phyloP scores from a whole-genome alignment of 257 asterid genomes.

The Fraxinus excelsior region DNA sequence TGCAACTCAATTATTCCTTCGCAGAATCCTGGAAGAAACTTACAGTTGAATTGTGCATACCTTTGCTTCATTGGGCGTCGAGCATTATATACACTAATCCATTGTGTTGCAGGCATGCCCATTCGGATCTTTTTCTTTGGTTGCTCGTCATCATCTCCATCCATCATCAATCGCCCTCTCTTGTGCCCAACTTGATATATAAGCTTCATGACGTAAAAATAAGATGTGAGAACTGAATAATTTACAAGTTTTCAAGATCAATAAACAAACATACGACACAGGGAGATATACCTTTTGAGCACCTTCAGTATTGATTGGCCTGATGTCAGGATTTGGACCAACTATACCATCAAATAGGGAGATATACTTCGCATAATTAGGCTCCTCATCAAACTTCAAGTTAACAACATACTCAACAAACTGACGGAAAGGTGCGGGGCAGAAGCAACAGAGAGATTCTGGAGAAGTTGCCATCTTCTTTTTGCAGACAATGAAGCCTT shows the following conservation, averaged over 20 bases:
- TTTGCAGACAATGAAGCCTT: conserved; percentile 58
- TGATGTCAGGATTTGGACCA: conserved; percentile 55
- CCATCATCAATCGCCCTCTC: conserved; percentile 55
- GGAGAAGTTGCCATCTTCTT: conserved; percentile 66
- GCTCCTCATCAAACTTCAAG: conserved; percentile 64
- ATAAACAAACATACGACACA: not conserved
- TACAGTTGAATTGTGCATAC: conserved; percentile 22
- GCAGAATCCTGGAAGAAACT: conserved; percentile 17
- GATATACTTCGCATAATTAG: conserved; percentile 54
- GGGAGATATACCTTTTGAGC: conserved; percentile 50
- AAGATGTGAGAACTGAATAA: conserved; percentile 1
- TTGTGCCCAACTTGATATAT: conserved; percentile 58
- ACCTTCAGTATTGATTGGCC: conserved; percentile 65
- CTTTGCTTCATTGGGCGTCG: conserved; percentile 68
- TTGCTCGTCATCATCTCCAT: conserved; percentile 50
- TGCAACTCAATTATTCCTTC: conserved; percentile 2
- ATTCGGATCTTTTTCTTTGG: conserved; percentile 58
- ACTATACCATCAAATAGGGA: conserved; percentile 61
- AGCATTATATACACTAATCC: conserved; percentile 65
- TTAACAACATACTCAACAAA: conserved; percentile 55
- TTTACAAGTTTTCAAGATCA: not conserved
- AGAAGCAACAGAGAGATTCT: conserved; percentile 49
- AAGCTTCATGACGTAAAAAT: conserved; percentile 32
- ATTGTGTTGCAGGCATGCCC: conserved; percentile 67
- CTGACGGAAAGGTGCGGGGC: conserved; percentile 54